Base-by-base conservation (phyloP, 495 filamentous ascomycete species). In the Xylaria scruposa region DNA sequence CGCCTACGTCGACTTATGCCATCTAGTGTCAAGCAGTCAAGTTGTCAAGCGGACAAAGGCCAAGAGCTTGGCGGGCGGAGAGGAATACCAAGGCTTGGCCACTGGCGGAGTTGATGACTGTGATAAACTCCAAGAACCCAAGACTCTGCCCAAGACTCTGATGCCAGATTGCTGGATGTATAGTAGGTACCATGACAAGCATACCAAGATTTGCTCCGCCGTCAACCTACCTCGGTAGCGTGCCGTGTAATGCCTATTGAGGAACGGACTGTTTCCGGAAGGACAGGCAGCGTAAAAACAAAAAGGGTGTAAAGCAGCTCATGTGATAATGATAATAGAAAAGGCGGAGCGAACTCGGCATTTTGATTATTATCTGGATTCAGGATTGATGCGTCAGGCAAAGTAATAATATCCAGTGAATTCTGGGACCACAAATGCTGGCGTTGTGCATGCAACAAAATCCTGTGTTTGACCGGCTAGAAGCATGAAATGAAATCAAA, bases 41-140 rank as follows among this genome's bases (percentile, higher is more conserved):
- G 33, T 59, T 60, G 33, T 60, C 58, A 60, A 60, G 58, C 58
- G 33, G 58, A 60, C 21, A 33, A 60, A 26, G 62, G 76, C 77
- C 76, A 79, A 79, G 77, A 60, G 74, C 77, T 79, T 79, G 77
- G 77, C 77, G 77, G 77, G 76, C 77, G 77, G 77, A 79, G 76
- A 76, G 75, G 75, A 77, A 79, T 71, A 79, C 75, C 72, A 77
- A 79, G 75, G 77, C 76, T 78, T 79, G 76, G 77, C 76, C 70
- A 56, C 65, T 62, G 62, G 77, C 77, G 77, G 77, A 79, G 33
- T 70, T 61, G 62, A 60, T 72, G 58, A 72, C 60, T 42, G 42
- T 62, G 68, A 47, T n/a, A 62, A 51, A 31, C 49, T 40, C 53
- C 53, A 60, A 59, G 38, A 54, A 36, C 21, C 36, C 38, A 68